phyloP scores from a whole-genome alignment of 371 early-diverging fungal genomes.

The Lichtheimia hyalospora region DNA sequence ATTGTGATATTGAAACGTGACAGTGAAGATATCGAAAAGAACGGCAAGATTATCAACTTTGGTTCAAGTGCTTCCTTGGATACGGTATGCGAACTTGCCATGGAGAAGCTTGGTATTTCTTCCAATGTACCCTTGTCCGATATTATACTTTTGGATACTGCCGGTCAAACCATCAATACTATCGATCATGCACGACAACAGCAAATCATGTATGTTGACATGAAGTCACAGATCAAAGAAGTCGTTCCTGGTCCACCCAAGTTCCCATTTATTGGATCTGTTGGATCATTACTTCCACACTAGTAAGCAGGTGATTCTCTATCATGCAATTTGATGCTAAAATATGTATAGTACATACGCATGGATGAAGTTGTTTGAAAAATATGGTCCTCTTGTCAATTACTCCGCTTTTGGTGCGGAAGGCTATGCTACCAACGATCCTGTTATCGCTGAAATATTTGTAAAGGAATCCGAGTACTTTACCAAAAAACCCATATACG shows the following conservation, averaged over 20 bases:
- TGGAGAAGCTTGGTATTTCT: conserved; percentile 26
- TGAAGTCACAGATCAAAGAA: conserved; percentile 18
- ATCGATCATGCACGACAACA: conserved; percentile 23
- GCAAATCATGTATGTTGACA: conserved; percentile 24
- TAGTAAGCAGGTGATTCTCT: conserved; percentile 10
- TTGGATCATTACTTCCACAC: conserved; percentile 26
- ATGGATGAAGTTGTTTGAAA: conserved; percentile 19
- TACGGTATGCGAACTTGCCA: conserved; percentile 23
- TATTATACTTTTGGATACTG: conserved; percentile 15
- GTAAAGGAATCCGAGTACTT: conserved; percentile 44
- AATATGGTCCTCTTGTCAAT: conserved; percentile 29
- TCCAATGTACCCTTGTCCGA: conserved; percentile 8
- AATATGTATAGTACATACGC: not conserved
- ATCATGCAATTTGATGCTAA: not conserved
- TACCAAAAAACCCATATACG: conserved; percentile 27
- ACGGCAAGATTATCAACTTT: conserved; percentile 23
- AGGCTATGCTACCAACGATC: conserved; percentile 29
- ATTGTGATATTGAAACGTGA: conserved; percentile 26
- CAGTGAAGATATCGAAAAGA: conserved; percentile 18
- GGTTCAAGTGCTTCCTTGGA: conserved; percentile 24
- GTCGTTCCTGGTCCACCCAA: conserved; percentile 27
- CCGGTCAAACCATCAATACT: conserved; percentile 16
- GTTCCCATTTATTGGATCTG: conserved; percentile 25
- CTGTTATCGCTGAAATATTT: conserved; percentile 33
- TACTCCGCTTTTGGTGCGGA: conserved; percentile 12